Percentiles rank a stretch among this genome's conserved stretches.
Conservation (phyloP, 345 rosid species). For the Eucalyptus marginata region DNA sequence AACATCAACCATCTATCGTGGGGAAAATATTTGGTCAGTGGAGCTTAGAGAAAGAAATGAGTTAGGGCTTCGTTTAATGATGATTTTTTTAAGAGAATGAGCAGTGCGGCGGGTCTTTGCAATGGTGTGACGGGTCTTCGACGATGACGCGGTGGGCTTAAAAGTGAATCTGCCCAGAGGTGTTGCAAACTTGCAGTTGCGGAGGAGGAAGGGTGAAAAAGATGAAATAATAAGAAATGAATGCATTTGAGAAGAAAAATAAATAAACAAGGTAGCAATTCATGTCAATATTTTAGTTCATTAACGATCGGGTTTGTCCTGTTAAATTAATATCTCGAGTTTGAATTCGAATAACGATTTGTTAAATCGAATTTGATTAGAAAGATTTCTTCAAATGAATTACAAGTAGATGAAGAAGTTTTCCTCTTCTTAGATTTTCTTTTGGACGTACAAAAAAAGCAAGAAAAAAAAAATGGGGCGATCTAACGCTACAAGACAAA, state of each 20-base stretch:
- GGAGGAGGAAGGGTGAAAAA: no score
- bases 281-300: no score
- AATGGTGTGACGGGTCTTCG: background rate
- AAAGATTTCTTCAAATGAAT: no score
- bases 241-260: no score
- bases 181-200: no score
- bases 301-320: accelerated
- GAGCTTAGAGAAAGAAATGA: background rate
- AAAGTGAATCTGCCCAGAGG: background rate
- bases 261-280: no score
- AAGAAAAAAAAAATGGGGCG: no score
- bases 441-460: no score
- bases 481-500: no score
- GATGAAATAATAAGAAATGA: no score
- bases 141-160: background rate
- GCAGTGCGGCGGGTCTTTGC: background rate
- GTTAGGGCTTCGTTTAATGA: background rate
- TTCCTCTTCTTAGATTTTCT: no score
- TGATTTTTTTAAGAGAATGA: background rate
- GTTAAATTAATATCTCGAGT: accelerated
- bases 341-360: accelerated
- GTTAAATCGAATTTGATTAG: accelerated
- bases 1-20: background rate
- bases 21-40: background rate
- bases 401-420: accelerated